Evolutionary conservation across 768 basidiomycete genomes (phyloP), one percentile per base, ranked within the genome.

Genomic region (Xerocomellus intermedius): DNA sequence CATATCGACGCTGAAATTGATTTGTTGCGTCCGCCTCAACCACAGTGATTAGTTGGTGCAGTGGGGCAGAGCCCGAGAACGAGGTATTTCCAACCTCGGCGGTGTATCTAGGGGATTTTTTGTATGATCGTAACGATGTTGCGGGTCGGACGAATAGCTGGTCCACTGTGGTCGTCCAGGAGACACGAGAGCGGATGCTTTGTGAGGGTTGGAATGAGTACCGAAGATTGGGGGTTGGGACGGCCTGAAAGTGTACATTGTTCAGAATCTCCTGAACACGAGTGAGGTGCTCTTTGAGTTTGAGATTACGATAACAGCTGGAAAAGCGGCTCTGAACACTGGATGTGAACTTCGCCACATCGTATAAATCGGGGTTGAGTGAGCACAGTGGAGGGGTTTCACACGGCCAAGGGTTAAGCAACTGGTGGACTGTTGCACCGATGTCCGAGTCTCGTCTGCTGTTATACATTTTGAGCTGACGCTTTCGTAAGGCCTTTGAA

Each of bases 391-490:
- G 61, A 4, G 63, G 50, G 12, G 42, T 57, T 42, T 62, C 54
- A 26, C 53, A 59, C 19, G 67, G 67, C 67, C 68, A 68, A 39
- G 50, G 42, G 4, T 26, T 3, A 5, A 55, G 17, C 28, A 68
- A 28, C n/a, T 1, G 12, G 1, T 28, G 7, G 9, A 54, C 55
- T 5, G 54, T 48, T 14, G 19, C 17, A 10, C 43, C 14, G 9
- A 30, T 17, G 22, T 69, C 61, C 14, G 32, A 41, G 13, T 36
- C 7, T 17, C n/a, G 42, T 43, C 62, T 60, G 4, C 41, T 1
- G 4, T 53, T 22, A n/a, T 55, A 67, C 24, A 42, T 38, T n/a
- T 38, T 17, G 24, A 6, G 4, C 38, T 44, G 65, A 36, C 57
- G 65, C 12, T 9, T 24, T n/a, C 30, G 42, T 28, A 54, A 42